Base-by-base conservation (phyloP, 2,329 filamentous ascomycete species). In the Colletotrichum gigasporum region DNA sequence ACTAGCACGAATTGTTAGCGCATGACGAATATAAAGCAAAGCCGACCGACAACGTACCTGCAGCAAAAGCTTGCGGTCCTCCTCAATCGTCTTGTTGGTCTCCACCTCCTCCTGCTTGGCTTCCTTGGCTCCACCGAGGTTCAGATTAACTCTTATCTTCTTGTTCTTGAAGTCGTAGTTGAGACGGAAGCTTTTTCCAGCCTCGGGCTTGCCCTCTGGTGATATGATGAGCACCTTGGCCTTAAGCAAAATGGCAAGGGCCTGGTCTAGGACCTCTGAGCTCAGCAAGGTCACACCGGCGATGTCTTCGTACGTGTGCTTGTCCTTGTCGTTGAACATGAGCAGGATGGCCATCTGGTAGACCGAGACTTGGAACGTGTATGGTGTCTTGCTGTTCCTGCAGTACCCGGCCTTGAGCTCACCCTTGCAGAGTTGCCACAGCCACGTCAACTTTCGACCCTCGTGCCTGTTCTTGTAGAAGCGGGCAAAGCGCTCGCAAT, bases 21-120 rank as follows among this genome's bases (percentile, higher is more conserved):
- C 16, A 51, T 52, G 41, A 9, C 16, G 35, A 22, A 12, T 1
- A 12, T 10, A 37, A 42, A 16, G 58, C 5, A 32, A 56, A 7
- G 41, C 5, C 59, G 54, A 41, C 14, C 9, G n/a, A 60, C 57
- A 69, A 84, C 90, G 78, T 86, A 97, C 95, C 90, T 99, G 96
- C 75, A 98, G 91, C 63, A 99, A 87, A 66, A 99, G 84, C 80
- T 98, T 98, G 67, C 96, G 88, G 77, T 99, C 96, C 79, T 99
- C 96, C 82, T 99, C 96, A 71, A 99, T 97, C 3, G 94, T 98
- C 88, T 99, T 99, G 84, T 98, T 97, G 6, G 96, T 99, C 75
- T 99, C 96, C 67, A 93, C 94, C 69, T 94, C 91, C 78, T 99
- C 96, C 68, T 96, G 92, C 85, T 97, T 98, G 74, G 95, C 91